A percentile compares a stretch with the other conserved stretches of the same genome.
phyloP scores from a whole-genome alignment of 2,329 filamentous ascomycete genomes.

The Zasmidium citrigriseum region DNA sequence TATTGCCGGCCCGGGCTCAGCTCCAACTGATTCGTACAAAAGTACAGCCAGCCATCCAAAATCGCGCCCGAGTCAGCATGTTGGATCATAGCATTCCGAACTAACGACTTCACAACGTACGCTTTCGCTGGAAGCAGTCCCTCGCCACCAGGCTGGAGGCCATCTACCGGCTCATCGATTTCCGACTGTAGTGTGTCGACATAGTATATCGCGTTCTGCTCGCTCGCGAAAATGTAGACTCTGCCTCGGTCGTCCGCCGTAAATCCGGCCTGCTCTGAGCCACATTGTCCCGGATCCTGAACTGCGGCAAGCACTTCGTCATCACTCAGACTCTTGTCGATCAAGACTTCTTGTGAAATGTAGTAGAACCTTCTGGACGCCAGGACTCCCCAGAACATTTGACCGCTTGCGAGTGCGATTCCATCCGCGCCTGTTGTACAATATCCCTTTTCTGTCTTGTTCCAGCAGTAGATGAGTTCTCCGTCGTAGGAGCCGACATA shows the following conservation, averaged over 20 bases:
- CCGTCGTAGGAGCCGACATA: slow-evolving; percentile 43
- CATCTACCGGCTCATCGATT: slow-evolving; percentile 39
- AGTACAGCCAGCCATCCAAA: slow-evolving; percentile 44
- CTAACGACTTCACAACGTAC: slow-evolving; percentile 44
- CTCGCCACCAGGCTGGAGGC: slow-evolving; percentile 33
- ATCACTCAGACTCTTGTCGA: slow-evolving; percentile 37
- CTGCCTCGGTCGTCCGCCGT: slow-evolving; percentile 44
- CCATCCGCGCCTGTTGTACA: slow-evolving; percentile 28
- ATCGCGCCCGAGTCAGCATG: slow-evolving; percentile 46
- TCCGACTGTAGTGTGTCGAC: slow-evolving; percentile 41
- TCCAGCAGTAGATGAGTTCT: slow-evolving; percentile 30
- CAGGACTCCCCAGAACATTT: slow-evolving; percentile 47
- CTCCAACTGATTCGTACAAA: slow-evolving; percentile 45
- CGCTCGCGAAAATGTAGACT: slow-evolving; percentile 44
- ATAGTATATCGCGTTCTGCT: slow-evolving; percentile 49
- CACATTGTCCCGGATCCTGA: slow-evolving; percentile 42
- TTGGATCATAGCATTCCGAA: slow-evolving; percentile 44
- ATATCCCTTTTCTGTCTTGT: slow-evolving; percentile 26
- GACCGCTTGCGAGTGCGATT: slow-evolving; percentile 42
- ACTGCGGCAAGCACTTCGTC: slow-evolving; percentile 40
- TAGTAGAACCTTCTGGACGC: slow-evolving; percentile 45
- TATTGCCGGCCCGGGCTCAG: slow-evolving; percentile 41
- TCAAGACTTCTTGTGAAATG: slow-evolving; percentile 38
- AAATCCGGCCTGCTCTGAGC: slow-evolving; percentile 45
- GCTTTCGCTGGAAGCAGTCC: slow-evolving; percentile 37